These are phyloP conservation scores for Talaromyces wortmannii DNA, from an alignment of 495 filamentous ascomycete genomes.

Conservation along the genomic window DNA sequence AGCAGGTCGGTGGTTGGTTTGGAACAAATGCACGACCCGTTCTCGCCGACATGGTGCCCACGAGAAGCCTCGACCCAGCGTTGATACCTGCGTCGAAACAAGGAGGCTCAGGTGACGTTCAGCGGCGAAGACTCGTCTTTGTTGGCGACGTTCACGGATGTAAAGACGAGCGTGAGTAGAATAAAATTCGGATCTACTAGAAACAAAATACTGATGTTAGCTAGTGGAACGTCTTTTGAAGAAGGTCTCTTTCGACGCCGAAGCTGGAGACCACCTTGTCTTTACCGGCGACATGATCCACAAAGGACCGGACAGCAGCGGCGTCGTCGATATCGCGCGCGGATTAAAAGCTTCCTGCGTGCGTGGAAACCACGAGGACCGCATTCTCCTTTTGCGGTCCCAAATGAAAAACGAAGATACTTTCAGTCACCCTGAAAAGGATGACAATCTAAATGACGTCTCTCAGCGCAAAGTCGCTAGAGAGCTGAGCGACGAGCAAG, in stretches of 20 bases:
- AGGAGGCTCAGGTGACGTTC: constrained; percentile 3
- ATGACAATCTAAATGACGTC: constrained; percentile 14
- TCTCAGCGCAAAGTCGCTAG: constrained; percentile 42
- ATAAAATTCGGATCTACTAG: background rate
- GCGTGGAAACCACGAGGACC: constrained; percentile 91
- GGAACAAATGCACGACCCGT: constrained; percentile 40
- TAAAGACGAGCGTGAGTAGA: constrained; percentile 47
- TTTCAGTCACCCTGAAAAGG: constrained; percentile 7
- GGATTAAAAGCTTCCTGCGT: constrained; percentile 66
- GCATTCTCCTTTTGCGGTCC: constrained; percentile 52
- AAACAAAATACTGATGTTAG: background rate
- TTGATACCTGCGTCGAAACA: constrained; percentile 19
- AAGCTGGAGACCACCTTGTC: constrained; percentile 65
- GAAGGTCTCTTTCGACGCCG: constrained; percentile 55
- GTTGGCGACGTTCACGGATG: constrained; percentile 93
- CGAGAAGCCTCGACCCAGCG: constrained; percentile 27
- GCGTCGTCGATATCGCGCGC: constrained; percentile 70
- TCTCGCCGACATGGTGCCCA: constrained; percentile 41
- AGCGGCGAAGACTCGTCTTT: constrained; percentile 52
- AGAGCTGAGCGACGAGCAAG: constrained; percentile 50
- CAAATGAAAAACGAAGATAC: constrained; percentile 23
- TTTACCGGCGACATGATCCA: constrained; percentile 79
- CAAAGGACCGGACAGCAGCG: constrained; percentile 79
- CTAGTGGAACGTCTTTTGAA: constrained; percentile 59
- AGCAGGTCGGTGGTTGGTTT: constrained; percentile 30